Conservation (phyloP, 345 rosid species). For the Excoecaria agallocha region DNA sequence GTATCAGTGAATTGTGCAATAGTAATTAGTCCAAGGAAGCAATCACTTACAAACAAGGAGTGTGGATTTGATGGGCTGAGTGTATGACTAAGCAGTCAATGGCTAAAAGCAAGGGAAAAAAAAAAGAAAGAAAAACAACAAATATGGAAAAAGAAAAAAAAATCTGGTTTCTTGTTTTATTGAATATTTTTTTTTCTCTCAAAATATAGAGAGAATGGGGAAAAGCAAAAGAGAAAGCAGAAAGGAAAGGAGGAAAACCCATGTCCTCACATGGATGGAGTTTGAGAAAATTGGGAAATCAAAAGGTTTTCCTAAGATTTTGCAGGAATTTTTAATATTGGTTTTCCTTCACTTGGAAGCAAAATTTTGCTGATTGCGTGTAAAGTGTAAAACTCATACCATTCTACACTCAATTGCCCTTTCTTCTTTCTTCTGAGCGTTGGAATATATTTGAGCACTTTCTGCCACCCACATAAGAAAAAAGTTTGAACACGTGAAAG, state of each 20-base stretch:
- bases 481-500: too few species aligned
- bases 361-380: not conserved
- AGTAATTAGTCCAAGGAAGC: conserved; percentile 90
- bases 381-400: not conserved
- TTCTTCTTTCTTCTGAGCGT: not conserved
- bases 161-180: not conserved
- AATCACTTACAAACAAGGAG: conserved; percentile 83
- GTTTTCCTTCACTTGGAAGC: conserved; percentile 6
- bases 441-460: too few species aligned
- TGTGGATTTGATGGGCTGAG: conserved; percentile 95
- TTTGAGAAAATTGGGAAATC: not conserved
- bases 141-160: too few species aligned
- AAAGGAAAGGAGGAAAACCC: not conserved
- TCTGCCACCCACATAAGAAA: too few species aligned
- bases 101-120: not conserved
- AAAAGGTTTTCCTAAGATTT: not conserved
- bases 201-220: not conserved
- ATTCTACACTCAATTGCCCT: not conserved
- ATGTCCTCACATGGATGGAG: not conserved
- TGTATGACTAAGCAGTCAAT: conserved; percentile 34
- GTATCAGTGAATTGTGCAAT: conserved; percentile 90
- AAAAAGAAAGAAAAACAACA: not conserved
- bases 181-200: not conserved
- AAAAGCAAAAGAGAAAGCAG: not conserved
- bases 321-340: not conserved